Conservation (phyloP, 1,284 basidiomycete species). For the Tremellales sp. region DNA sequence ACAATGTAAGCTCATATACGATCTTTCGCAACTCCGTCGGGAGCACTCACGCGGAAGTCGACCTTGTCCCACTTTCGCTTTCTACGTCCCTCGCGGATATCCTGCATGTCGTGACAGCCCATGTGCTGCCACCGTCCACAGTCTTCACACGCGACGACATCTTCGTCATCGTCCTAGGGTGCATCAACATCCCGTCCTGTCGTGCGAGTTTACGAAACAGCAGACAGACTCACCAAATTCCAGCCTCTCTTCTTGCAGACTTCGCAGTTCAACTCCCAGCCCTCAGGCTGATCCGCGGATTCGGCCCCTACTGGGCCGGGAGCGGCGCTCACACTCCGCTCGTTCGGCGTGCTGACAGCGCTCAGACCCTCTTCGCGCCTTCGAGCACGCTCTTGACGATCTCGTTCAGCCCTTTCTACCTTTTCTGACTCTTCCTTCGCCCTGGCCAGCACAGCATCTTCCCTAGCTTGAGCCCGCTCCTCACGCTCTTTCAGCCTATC, state of each 20-base stretch:
- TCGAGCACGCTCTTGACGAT: slow-evolving; percentile 37
- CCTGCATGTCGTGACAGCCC: slow-evolving; percentile 43
- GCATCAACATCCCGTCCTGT: background rate
- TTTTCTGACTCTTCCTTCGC: slow-evolving; percentile 41
- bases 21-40: background rate
- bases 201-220: background rate
- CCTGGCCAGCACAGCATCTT: slow-evolving; percentile 45
- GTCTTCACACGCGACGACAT: slow-evolving; percentile 53
- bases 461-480: slow-evolving; percentile 47
- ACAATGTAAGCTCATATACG: slow-evolving; percentile 1
- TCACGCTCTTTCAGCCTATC: slow-evolving; percentile 49
- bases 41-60: slow-evolving; percentile 39
- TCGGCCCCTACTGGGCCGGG: slow-evolving; percentile 1
- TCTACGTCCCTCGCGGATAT: slow-evolving; percentile 27
- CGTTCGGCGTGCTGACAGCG: background rate
- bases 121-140: slow-evolving; percentile 53
- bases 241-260: slow-evolving; percentile 50
- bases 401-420: slow-evolving; percentile 41
- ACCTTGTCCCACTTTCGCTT: slow-evolving; percentile 47
- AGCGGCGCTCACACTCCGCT: background rate
- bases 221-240: slow-evolving; percentile 45
- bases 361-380: slow-evolving; percentile 20
- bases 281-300: slow-evolving; percentile 10
- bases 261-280: slow-evolving; percentile 54
- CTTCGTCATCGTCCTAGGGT: slow-evolving; percentile 47